These are phyloP conservation scores for Phytophthora colocasiae DNA, from an alignment of 352 stramenopile species.

Conservation along the genomic window DNA sequence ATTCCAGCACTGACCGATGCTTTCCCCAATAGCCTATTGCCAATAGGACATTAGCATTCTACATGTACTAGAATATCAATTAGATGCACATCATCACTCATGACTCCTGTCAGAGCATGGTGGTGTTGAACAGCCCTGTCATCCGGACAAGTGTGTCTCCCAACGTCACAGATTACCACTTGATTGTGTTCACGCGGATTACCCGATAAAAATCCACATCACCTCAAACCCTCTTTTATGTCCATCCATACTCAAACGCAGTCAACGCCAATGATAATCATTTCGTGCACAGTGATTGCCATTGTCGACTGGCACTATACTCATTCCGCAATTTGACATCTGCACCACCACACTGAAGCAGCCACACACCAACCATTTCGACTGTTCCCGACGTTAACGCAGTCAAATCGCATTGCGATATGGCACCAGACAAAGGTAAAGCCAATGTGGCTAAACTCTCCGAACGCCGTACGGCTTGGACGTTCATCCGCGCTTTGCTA, in stretches of 20 bases:
- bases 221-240: not conserved
- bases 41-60: too few species aligned
- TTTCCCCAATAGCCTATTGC: too few species aligned
- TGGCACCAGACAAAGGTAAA: slow-evolving; percentile 24
- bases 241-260: slow-evolving; percentile 5
- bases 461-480: slow-evolving; percentile 31
- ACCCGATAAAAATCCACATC: too few species aligned
- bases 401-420: slow-evolving; percentile 14
- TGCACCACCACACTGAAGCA: not conserved
- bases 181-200: too few species aligned
- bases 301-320: not conserved
- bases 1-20: too few species aligned
- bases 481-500: slow-evolving; percentile 53
- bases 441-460: slow-evolving; percentile 15
- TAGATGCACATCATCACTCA: too few species aligned
- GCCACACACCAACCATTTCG: slow-evolving; percentile 10
- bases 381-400: not conserved
- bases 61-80: too few species aligned
- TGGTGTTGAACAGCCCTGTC: too few species aligned
- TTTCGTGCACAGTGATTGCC: slow-evolving; percentile 19
- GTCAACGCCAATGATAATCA: slow-evolving; percentile 17
- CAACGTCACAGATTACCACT: too few species aligned
- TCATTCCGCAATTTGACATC: slow-evolving; percentile 18
- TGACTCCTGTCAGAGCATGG: too few species aligned
- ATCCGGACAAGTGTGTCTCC: too few species aligned